Base-by-base conservation (phyloP, 805 yeast species). In the Danielia oregonensis region DNA sequence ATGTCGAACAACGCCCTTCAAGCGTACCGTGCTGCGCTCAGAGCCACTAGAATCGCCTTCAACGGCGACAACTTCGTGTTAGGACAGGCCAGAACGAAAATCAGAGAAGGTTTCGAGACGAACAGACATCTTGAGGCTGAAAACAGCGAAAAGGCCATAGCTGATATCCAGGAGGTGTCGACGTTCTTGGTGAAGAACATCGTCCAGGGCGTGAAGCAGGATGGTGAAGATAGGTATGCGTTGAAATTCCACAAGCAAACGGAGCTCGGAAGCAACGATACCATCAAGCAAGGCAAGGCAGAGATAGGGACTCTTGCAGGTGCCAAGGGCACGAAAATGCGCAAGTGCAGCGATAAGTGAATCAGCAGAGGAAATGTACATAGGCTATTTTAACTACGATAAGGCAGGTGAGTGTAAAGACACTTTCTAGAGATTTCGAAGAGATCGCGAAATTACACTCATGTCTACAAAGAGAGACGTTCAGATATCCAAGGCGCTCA, bases 251-350 rank as follows among this genome's bases (percentile, higher is more conserved):
- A 87, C 54, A 61, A 76, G 31, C 77, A 82, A 30, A 85, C 94
- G 0, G 97, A 91, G 59, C 65, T 91, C 33, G 97, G 97, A 13
- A 96, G 88, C 54, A 91, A 91, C 56, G 95, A 88, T 23, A 71
- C 78, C 29, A 72, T 86, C 46, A 84, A 82, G 55, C 73, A 65
- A 42, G 61, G 68, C 27, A 69, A 65, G 39, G 61, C 65, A 6
- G 46, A 63, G 24, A 56, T 75, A 56, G 71, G 74, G 15, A 63
- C 73, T 17, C 64, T 69, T 49, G 72, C 77, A 17, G 78, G 61
- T 2, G 55, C 81, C 37, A 78, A 84, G 70, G 74, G n/a, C n/a
- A n/a, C n/a, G n/a, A n/a, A n/a, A n/a, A n/a, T 35, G 43, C 61
- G 43, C 39, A 65, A 48, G 49, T 55, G 47, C 23, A 27, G 35